These are phyloP conservation scores for Leptomonas pyrrhocoris DNA, from an alignment of 208 protist species.

Conservation along the genomic window DNA sequence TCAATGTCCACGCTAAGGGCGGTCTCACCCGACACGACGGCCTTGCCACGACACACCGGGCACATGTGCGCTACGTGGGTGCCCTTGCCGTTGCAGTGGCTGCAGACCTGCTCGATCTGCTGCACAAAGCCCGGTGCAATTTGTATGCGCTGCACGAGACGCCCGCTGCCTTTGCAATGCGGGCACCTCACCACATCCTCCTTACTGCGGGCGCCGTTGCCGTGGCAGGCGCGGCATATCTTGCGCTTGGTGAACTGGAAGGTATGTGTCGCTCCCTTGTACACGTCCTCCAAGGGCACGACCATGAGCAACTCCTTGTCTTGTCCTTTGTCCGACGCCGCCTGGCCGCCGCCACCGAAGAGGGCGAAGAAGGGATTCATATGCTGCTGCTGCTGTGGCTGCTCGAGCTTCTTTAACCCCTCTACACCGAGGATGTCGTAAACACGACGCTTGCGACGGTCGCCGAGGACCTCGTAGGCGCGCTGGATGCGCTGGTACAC, in stretches of 20 bases:
- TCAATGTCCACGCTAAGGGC: constrained; percentile 77
- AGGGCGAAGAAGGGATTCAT: constrained; percentile 40
- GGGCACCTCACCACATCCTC: constrained; percentile 51
- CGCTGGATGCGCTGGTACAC: constrained; percentile 83
- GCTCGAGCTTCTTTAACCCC: constrained; percentile 78
- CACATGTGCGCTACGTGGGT: constrained; percentile 80
- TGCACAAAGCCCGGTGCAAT: constrained; percentile 80
- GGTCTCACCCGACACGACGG: constrained; percentile 48
- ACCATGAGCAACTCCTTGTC: constrained; percentile 61
- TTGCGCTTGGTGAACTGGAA: constrained; percentile 88
- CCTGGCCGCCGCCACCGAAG: constrained; percentile 40
- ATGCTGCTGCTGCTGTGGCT: constrained; percentile 40
- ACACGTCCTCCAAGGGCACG: constrained; percentile 89
- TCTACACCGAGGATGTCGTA: constrained; percentile 92
- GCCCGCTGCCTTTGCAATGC: constrained; percentile 70
- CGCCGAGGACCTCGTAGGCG: constrained; percentile 91
- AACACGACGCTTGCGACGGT: constrained; percentile 90
- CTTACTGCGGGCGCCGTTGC: constrained; percentile 50
- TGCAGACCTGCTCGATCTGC: constrained; percentile 82
- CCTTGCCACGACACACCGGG: constrained; percentile 69
- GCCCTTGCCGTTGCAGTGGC: constrained; percentile 89
- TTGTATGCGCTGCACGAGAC: constrained; percentile 69
- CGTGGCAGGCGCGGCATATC: constrained; percentile 81
- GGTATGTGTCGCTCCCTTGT: constrained; percentile 86
- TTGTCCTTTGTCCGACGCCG: constrained; percentile 45